Evolutionary conservation across 2,329 filamentous ascomycete genomes (phyloP), one percentile per base, ranked within the genome.

Genomic region (Stenocarpella maydis): DNA sequence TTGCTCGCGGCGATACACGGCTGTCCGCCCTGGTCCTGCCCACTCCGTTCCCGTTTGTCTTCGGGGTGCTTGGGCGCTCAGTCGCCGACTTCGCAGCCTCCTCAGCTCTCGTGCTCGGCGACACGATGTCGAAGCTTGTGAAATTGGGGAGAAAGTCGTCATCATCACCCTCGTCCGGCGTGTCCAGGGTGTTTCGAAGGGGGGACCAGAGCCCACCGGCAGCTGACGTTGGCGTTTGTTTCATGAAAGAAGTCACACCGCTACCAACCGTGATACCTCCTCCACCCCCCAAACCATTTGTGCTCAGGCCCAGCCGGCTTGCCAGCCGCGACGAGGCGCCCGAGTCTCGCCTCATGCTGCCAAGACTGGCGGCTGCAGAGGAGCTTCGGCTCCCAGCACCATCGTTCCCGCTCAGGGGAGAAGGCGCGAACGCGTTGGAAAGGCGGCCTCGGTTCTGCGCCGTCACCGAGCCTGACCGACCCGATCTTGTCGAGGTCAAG

Each of bases 121-220:
- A 41, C 7, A 63, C 58, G 24, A 49, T 37, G 5, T 71, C 68
- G 53, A 65, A 72, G 52, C 60, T 63, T 55, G 83, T 82, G 75
- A 89, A 88, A 74, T 88, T 83, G 2, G 87, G 81, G 6, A 87
- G 79, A 74, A 87, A 77, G 60, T 85, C 82, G 43, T 85, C 82
- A n/a, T 85, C 82, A 2, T 86, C 85, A 24, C 85, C 82, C 26
- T 86, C 82, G 24, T 85, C 82, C 34, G 80, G 77, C 9, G 71
- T 70, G 15, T 75, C 76, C 14, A 76, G 74, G 2, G 75, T 75
- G 15, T 73, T 60, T 37, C 71, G 70, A 24, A 78, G 78, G 14
- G 84, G 83, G 24, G 81, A 82, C 85, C 86, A 86, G 14, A 87
- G 77, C 3, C 84, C 69, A 14, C 60, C 69, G 1, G 26, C 21